Base-by-base conservation (phyloP, 768 basidiomycete species). In the Termitomyces sp. region DNA sequence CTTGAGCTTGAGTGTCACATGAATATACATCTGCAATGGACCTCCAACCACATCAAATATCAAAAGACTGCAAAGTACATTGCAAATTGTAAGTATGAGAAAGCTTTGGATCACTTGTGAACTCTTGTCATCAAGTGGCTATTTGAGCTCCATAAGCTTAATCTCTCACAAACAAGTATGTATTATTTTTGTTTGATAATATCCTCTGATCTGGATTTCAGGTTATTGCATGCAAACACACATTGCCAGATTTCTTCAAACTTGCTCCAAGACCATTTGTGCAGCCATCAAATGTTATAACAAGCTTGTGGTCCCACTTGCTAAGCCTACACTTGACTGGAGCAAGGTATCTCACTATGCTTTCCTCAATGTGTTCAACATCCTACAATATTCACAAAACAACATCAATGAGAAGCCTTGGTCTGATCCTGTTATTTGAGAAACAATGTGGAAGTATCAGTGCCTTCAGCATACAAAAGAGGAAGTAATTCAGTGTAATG, bases 101-200 rank as follows among this genome's bases (percentile, higher is more conserved):
- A 25, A 25, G 25, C 25, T 25, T 25, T 25, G 25, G 25, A 25
- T 25, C 25, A 25, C 25, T 25, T 25, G 25, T 25, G 25, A 25
- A 25, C 25, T 25, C 25, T 25, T 25, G 25, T 25, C 25, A 25
- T 25, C 25, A 25, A 25, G 25, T 25, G 25, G 25, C 25, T 25
- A 25, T 25, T 25, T 25, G 25, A 25, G 25, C 25, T 25, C 25
- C 25, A 25, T 25, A 25, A 25, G 25, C 25, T 25, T 25, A 25
- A 25, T 25, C 25, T 25, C 25, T 25, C 25, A 25, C 25, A 25
- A 25, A 25, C 25, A 25, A 25, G 25, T 25, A 25, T 25, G 25
- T 25, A 1, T 46, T 5, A 50, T 59, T 1, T 61, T 79, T 1
- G 77, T 79, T 63, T 74, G 79, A 62, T 67, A 79, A 4, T 73